These are phyloP conservation scores for Dalechampia spathulata DNA, from an alignment of 441 rosid genomes.

Conservation along the genomic window DNA sequence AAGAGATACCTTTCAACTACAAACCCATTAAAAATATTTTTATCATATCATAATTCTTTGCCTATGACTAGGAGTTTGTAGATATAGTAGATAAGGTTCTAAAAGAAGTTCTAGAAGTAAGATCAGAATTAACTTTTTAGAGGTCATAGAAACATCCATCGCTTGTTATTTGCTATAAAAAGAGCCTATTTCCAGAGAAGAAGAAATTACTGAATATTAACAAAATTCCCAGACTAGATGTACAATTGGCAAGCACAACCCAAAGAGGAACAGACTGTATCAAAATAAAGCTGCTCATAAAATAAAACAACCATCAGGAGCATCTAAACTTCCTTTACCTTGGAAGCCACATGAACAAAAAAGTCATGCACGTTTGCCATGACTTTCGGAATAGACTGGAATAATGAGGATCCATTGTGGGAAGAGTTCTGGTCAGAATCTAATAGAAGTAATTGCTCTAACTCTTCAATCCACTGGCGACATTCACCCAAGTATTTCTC, in stretches of 20 bases:
- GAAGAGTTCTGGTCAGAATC: constrained; percentile 61
- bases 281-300: no score
- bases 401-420: constrained; percentile 44
- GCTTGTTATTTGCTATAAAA: neutral
- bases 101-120: neutral
- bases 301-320: constrained; percentile 1
- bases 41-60: no score
- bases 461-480: constrained; percentile 89
- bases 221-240: no score
- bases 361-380: constrained; percentile 88
- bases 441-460: constrained; percentile 76
- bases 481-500: constrained; percentile 86
- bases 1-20: constrained; percentile 4
- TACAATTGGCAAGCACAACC: neutral
- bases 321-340: constrained; percentile 40
- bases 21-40: no score
- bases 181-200: no score
- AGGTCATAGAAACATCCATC: neutral
- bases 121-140: neutral
- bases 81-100: neutral
- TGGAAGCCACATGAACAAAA: constrained; percentile 96
- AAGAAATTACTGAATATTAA: no score
- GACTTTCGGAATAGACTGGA: constrained; percentile 87
- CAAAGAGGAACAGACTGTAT: neutral
- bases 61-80: no score